These are phyloP conservation scores for Trichoderma koningiopsis DNA, from an alignment of 2,329 filamentous ascomycete genomes.

Conservation along the genomic window DNA sequence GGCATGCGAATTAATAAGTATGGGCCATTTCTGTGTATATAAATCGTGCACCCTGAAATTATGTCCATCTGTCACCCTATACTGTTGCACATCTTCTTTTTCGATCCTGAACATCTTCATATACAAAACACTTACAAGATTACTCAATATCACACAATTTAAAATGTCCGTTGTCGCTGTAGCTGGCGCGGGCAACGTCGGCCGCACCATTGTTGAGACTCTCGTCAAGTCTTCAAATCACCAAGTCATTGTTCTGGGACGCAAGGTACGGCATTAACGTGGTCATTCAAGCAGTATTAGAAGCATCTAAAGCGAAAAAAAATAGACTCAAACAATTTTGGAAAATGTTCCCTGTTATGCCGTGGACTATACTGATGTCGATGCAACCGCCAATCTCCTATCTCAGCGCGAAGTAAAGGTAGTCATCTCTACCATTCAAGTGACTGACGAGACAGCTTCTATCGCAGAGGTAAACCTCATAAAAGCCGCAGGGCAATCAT, in stretches of 20 bases:
- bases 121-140: not conserved
- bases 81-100: no score
- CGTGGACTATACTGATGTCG: constrained; percentile 36
- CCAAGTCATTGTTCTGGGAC: constrained; percentile 36
- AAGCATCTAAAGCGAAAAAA: not conserved
- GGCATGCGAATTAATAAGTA: not conserved
- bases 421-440: constrained; percentile 45
- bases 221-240: constrained; percentile 40
- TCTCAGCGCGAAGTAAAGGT: constrained; percentile 45
- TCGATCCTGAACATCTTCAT: not conserved
- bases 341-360: not conserved
- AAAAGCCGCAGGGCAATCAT: constrained; percentile 44
- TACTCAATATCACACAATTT: not conserved
- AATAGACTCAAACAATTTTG: not conserved
- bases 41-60: not conserved
- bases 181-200: constrained; percentile 48
- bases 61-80: not conserved
- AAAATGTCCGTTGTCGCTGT: constrained; percentile 34
- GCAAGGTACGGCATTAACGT: not conserved
- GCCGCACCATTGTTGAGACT: constrained; percentile 49
- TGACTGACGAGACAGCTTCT: constrained; percentile 36
- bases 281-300: not conserved
- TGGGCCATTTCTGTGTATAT: not conserved
- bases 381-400: constrained; percentile 30
- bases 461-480: constrained; percentile 47